These are phyloP conservation scores for Heterobasidion occidentale DNA, from an alignment of 1,284 basidiomycete genomes.

Conservation along the genomic window DNA sequence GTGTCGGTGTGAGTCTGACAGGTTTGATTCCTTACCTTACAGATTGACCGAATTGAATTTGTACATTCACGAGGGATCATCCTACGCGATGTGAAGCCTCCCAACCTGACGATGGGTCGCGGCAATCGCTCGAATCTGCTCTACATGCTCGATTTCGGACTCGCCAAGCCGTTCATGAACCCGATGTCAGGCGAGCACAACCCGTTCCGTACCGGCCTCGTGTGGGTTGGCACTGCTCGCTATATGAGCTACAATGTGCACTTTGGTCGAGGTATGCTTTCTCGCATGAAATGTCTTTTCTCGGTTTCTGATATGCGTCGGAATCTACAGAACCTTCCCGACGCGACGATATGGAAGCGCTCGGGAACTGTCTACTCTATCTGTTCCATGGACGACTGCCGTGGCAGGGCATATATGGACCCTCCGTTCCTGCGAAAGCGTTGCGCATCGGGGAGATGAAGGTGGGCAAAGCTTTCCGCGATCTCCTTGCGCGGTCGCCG, in stretches of 20 bases:
- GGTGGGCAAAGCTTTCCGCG: too few relatives aligned
- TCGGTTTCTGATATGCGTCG: too few relatives aligned
- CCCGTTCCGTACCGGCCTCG: conserved; percentile 5
- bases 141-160: conserved; percentile 12
- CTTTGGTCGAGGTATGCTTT: conserved; percentile 3
- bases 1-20: too few relatives aligned
- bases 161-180: conserved; percentile 8
- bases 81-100: conserved; percentile 13
- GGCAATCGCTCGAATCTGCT: conserved; percentile 1
- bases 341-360: too few relatives aligned
- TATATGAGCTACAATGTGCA: conserved; percentile 10
- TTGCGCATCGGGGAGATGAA: too few relatives aligned
- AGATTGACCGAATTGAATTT: conserved; percentile 5
- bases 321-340: too few relatives aligned
- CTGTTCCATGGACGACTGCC: too few relatives aligned
- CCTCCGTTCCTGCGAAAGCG: too few relatives aligned
- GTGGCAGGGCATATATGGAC: too few relatives aligned
- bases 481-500: too few relatives aligned
- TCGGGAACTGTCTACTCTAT: too few relatives aligned
- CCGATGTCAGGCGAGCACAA: conserved; percentile 9
- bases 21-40: background rate
- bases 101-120: conserved; percentile 13
- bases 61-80: conserved; percentile 12
- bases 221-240: conserved; percentile 4
- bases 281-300: too few relatives aligned